phyloP scores from a whole-genome alignment of 805 yeast species.

The Pichia heedii region DNA sequence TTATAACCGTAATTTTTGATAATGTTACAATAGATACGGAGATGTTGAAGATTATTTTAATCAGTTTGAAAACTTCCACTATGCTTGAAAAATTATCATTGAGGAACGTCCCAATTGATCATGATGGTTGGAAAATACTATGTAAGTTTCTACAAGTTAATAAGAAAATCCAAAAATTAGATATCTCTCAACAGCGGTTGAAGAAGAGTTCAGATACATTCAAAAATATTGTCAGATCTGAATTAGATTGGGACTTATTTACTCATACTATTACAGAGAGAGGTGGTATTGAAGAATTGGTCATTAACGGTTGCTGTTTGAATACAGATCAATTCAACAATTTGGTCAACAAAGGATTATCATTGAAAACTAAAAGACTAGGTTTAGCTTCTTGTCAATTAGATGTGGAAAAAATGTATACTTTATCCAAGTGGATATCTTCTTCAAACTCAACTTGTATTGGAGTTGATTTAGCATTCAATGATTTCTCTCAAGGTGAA shows the following conservation, averaged over 20 bases:
- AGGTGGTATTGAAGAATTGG: slow-evolving; percentile 51
- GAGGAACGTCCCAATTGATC: slow-evolving; percentile 47
- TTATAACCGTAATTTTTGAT: slow-evolving; percentile 47
- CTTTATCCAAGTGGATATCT: slow-evolving; percentile 41
- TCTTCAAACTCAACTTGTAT: slow-evolving; percentile 36
- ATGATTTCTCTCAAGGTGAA: slow-evolving; percentile 40
- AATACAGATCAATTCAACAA: slow-evolving; percentile 32
- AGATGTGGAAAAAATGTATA: slow-evolving; percentile 31
- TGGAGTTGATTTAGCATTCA: slow-evolving; percentile 49
- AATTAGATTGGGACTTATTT: slow-evolving; percentile 47
- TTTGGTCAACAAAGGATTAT: slow-evolving; percentile 34
- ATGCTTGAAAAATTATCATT: slow-evolving; percentile 43
- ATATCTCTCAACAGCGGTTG: slow-evolving; percentile 47
- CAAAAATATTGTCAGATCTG: slow-evolving; percentile 29
- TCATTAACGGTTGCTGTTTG: slow-evolving; percentile 47
- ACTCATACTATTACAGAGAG: slow-evolving; percentile 32
- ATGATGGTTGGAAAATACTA: slow-evolving; percentile 40
- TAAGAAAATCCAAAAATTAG: slow-evolving; percentile 38
- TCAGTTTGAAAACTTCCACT: slow-evolving; percentile 35
- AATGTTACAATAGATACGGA: slow-evolving; percentile 46
- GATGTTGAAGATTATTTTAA: slow-evolving; percentile 42
- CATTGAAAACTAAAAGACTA: slow-evolving; percentile 36
- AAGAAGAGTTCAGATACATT: slow-evolving; percentile 34
- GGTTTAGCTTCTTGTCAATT: slow-evolving; percentile 48
- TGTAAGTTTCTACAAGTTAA: slow-evolving; percentile 41